A percentile compares a stretch with the other conserved stretches of the same genome.
These are phyloP conservation scores for Gaertneriomyces sp. DNA, from an alignment of 192 early-diverging fungal species.

Conservation along the genomic window DNA sequence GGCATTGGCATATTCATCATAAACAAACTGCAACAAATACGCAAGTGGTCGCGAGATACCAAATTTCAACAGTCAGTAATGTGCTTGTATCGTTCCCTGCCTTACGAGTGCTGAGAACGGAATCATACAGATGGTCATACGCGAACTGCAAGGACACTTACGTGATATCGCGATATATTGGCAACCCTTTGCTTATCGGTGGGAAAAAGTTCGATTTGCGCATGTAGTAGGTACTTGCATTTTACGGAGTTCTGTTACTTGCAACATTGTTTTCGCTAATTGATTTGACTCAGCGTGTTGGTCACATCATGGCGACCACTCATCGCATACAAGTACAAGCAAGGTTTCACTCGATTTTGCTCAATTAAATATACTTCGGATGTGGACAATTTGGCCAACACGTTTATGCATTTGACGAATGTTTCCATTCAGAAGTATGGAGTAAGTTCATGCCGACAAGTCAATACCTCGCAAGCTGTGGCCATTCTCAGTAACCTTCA, in stretches of 20 bases:
- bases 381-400: constrained; percentile 51
- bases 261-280: not conserved
- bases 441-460: constrained; percentile 21
- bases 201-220: constrained; percentile 59
- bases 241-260: not conserved
- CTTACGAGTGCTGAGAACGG: not conserved
- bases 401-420: constrained; percentile 58
- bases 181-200: constrained; percentile 55
- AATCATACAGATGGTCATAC: constrained; percentile 46
- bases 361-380: constrained; percentile 52
- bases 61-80: constrained; percentile 40
- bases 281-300: constrained; percentile 35
- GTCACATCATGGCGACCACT: constrained; percentile 58
- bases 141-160: constrained; percentile 57
- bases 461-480: not conserved
- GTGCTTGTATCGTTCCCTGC: not conserved
- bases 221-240: constrained; percentile 37
- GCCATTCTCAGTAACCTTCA: not conserved
- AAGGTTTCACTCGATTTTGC: constrained; percentile 54
- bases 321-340: constrained; percentile 52
- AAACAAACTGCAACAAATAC: constrained; percentile 55
- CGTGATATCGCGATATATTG: constrained; percentile 55
- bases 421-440: constrained; percentile 61
- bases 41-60: constrained; percentile 56
- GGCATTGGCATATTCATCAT: constrained; percentile 63